Evolutionary conservation across 1,284 basidiomycete species (phyloP), one percentile per base, ranked within the genome.

Genomic region (Heliocybe sulcata): DNA sequence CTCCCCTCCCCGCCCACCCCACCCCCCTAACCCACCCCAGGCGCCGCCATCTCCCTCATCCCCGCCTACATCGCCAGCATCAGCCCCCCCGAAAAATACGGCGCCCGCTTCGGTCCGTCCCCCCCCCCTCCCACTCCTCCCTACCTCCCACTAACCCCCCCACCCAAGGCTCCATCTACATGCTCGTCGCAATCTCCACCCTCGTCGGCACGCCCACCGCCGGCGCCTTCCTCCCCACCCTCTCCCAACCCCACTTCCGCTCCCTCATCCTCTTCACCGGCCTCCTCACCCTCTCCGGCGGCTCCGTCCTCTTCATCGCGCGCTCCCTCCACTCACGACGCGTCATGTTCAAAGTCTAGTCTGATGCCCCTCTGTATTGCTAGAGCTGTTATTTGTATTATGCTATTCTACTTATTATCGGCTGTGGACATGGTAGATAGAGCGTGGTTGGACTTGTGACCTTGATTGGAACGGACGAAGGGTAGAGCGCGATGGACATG

Each of bases 51-150:
- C 27, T 78, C 80, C n/a, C 71, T 85, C 26, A 64, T 85, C 27
- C 81, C 77, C 2, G 81, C 83, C 0, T 85, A 83, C 59, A 76
- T 85, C 8, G 81, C 78, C n/a, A 77, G 80, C 57, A 84, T 85
- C 57, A 80, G 79, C 10, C 66, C 67, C 1, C 47, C 58, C 4
- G 64, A 67, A 33, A 59, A 60, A n/a, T 65, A 64, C 56, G 67
- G 67, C 1, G 67, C 64, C 2, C 58, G 67, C 27, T 54, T 67
- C 19, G 67, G 67, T 65, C 33, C 16, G 65, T 54, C 33, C 19
- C 11, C n/a, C 35, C 33, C 16, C 33, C 33, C 16, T 35, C 16
- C 33, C 33, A 9, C 33, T 16, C 33, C 33, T 35, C 33, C 33
- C 16, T 16, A 9, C 33, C 16, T 35, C 9, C 16, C 33, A 9